phyloP scores from a whole-genome alignment of 768 basidiomycete species.

The Lentinula aciculospora region DNA sequence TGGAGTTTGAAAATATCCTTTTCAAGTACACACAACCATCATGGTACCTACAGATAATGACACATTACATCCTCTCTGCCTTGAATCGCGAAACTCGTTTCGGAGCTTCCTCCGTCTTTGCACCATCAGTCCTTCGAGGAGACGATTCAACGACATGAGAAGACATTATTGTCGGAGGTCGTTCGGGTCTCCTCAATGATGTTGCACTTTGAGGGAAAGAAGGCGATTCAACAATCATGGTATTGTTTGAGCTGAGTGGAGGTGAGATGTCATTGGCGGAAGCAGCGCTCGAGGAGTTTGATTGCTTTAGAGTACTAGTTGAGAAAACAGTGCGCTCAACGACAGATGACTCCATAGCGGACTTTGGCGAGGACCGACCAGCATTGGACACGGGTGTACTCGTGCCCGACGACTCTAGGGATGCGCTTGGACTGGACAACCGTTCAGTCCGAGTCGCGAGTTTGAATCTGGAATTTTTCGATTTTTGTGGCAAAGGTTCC shows the following conservation, averaged over 20 bases:
- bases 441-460: constrained; percentile 27
- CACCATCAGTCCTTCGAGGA: background rate
- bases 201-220: constrained; percentile 13
- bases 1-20: too few species aligned
- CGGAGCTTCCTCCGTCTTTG: background rate
- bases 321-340: constrained; percentile 11
- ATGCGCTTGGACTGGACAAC: constrained; percentile 1
- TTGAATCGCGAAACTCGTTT: constrained; percentile 27
- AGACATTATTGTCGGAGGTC: constrained; percentile 24
- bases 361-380: constrained; percentile 31
- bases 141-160: constrained; percentile 19
- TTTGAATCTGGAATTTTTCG: constrained; percentile 47
- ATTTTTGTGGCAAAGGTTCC: constrained; percentile 24
- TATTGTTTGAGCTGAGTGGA: background rate
- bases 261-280: background rate
- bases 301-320: background rate
- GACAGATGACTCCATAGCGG: constrained; percentile 7
- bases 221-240: constrained; percentile 15
- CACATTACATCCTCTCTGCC: constrained; percentile 22
- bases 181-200: constrained; percentile 18
- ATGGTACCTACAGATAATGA: too few species aligned
- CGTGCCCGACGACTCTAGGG: constrained; percentile 9
- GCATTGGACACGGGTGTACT: constrained; percentile 21
- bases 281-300: background rate
- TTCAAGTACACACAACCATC: too few species aligned